Evolutionary conservation across 257 asterid species (phyloP), one percentile per base, ranked within the genome.

Genomic region (Parsonsia alboflavescens): DNA sequence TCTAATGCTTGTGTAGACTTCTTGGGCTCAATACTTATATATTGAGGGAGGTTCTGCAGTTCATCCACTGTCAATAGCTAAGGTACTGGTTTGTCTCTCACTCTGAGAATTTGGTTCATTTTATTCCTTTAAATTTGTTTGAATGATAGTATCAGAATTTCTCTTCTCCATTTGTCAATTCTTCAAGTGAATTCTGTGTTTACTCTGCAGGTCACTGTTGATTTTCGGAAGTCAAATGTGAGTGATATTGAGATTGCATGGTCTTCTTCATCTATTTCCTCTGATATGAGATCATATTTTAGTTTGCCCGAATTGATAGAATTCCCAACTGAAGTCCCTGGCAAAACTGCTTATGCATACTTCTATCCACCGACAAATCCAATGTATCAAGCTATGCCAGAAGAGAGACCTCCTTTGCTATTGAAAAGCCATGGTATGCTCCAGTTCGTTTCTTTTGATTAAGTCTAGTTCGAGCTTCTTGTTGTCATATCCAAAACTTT

Each of bases 361-460:
- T 94, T 88, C 78, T 94, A 94, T 83, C 92, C 97, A 53, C 99
- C 99, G 12, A 89, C 91, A 68, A 92, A 90, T 83, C 91, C 99
- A 76, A 75, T 63, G 56, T 90, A 80, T 82, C 90, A 92, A 79
- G 91, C 96, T 70, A 84, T 78, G 75, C 79, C 42, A 36, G 93
- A 84, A 39, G 97, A 92, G 83, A 90, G 80, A 76, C 99, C 99
- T 80, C 99, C 99, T 45, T 71, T 92, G 76, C 89, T 94, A 80
- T 77, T 94, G 82, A 88, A 87, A 84, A 92, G 99, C 81, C 99
- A 94, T 50, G 99, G 99, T 94, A 83, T 52, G 79, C 58, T 58
- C 52, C 53, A 24, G 12, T 15, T 66, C 61, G 69, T 75, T 50
- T 73, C 26, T 59, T 50, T 50, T 15, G n/a, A 33, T 50, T 50